Evolutionary conservation across 2,329 filamentous ascomycete genomes (phyloP).

Genomic region (Pseudonectria buxi): DNA sequence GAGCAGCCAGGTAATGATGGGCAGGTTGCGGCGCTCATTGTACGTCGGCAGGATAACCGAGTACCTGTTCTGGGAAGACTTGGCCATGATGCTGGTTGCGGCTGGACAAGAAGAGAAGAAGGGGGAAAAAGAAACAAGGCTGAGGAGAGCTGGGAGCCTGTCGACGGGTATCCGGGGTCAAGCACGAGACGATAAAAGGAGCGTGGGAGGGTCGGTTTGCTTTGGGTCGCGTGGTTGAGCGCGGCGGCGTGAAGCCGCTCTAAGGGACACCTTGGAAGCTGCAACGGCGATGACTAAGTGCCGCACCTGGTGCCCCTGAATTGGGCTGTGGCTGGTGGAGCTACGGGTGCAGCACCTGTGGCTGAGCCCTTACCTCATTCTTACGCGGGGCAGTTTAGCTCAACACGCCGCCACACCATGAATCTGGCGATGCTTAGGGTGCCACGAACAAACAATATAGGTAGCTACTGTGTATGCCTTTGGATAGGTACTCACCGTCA

Average conservation of each 20-base stretch:
- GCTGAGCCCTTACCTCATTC: not conserved
- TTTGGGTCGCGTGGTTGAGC: constrained; percentile 14
- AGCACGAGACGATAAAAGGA: constrained; percentile 12
- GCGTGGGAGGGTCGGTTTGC: constrained; percentile 16
- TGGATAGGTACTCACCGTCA: too few relatives aligned
- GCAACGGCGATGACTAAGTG: constrained; percentile 8
- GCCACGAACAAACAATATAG: too few relatives aligned
- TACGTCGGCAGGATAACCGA: constrained; percentile 96
- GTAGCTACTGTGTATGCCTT: too few relatives aligned
- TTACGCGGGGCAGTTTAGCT: too few relatives aligned
- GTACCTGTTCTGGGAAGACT: constrained; percentile 63
- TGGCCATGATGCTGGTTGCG: constrained; percentile 37
- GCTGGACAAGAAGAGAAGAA: not conserved
- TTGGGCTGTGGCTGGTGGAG: constrained; percentile 11
- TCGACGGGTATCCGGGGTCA: constrained; percentile 2
- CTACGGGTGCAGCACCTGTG: constrained; percentile 1
- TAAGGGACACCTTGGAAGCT: constrained; percentile 19
- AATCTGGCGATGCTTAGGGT: too few relatives aligned
- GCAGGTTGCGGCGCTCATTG: constrained; percentile 96
- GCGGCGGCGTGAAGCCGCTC: constrained; percentile 19
- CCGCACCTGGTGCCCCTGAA: constrained; percentile 16
- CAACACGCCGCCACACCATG: too few relatives aligned
- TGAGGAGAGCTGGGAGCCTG: not conserved
- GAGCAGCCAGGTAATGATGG: constrained; percentile 90
- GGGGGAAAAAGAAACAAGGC: constrained; percentile 1